Base-by-base conservation (phyloP, 2,329 filamentous ascomycete genomes). In the Lasiodiplodia sp. region DNA sequence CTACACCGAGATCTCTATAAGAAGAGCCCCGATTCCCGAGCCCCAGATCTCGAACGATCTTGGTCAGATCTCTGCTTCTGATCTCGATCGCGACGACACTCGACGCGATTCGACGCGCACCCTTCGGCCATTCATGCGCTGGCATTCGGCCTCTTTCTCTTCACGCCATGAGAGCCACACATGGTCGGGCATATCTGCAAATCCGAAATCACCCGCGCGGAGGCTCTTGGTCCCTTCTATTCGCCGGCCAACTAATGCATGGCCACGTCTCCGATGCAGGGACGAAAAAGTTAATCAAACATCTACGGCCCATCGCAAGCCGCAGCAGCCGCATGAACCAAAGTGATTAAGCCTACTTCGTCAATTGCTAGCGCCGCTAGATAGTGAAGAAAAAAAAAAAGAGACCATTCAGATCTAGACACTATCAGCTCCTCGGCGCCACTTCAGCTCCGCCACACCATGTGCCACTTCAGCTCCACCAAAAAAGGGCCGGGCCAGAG, bases 111-210 rank as follows among this genome's bases (percentile, higher is more conserved):
- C 56, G 56, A 47, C 38, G 56, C 37, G 56, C 28, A 6, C 28
- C 31, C 16, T 57, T 34, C 31, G 21, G 49, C 28, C 12, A 25
- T 28, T 38, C 37, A 47, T 60, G 56, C 56, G 56, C 38, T 60
- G 56, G 56, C 56, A 28, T 23, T n/a, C 56, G 56, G 56, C 37
- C 18, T 38, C 31, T 40, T 60, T 60, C 37, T 16, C 31, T 47
- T 44, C 31, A 38, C 21, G 21, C 31, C 53, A 21, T 34, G 31
- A 34, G 53, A 31, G 52, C 52, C 23, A 31, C 52, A 28, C 52
- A 12, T n/a, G n/a, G 21, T 52, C 40, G 40, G 40, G 18, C 40
- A n/a, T 21, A 47, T n/a, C 40, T 47, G 40, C 18, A 47, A 47
- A 47, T 47, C 40, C 40, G 40, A 47, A 47, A 47, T 47, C 18